A percentile compares a stretch with the other conserved stretches of the same genome.
Evolutionary conservation across 495 filamentous ascomycete species (phyloP).

Genomic region (Daldinia caldariorum): DNA sequence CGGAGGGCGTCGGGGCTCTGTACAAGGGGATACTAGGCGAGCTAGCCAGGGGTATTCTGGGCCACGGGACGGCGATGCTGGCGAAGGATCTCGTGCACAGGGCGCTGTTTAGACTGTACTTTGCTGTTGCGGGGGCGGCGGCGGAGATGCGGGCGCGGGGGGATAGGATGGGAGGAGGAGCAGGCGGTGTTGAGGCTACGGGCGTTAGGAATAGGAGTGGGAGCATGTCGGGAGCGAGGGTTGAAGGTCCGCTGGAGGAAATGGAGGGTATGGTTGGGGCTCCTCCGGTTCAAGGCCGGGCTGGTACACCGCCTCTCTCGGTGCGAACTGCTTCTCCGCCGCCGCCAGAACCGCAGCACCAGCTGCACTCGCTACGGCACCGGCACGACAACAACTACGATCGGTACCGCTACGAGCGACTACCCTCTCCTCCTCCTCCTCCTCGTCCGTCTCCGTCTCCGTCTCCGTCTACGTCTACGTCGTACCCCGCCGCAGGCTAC

Average conservation of each 20-base stretch:
- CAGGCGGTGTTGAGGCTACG: neutral
- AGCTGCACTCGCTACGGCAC: conserved; percentile 21
- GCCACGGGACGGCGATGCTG: conserved; percentile 89
- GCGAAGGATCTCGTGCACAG: conserved; percentile 83
- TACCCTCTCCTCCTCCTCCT: neutral
- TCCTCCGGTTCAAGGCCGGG: neutral
- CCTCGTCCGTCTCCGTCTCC: no score
- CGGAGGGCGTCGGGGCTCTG: conserved; percentile 73
- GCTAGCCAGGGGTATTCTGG: conserved; percentile 85
- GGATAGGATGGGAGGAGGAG: neutral
- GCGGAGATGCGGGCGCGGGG: conserved; percentile 31
- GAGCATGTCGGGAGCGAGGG: neutral
- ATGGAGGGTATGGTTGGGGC: neutral
- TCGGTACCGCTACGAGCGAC: conserved; percentile 6
- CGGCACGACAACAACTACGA: conserved; percentile 16
- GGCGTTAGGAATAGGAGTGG: neutral
- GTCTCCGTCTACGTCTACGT: neutral
- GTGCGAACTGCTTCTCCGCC: neutral
- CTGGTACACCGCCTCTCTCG: neutral
- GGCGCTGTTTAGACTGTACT: conserved; percentile 77
- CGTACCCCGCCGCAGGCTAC: neutral
- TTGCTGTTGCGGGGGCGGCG: conserved; percentile 53
- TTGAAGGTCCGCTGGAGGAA: no score
- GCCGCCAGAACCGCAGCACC: conserved; percentile 4
- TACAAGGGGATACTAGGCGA: conserved; percentile 83